Conservation (phyloP, 1,284 basidiomycete genomes). For the Ustilago crameri region DNA sequence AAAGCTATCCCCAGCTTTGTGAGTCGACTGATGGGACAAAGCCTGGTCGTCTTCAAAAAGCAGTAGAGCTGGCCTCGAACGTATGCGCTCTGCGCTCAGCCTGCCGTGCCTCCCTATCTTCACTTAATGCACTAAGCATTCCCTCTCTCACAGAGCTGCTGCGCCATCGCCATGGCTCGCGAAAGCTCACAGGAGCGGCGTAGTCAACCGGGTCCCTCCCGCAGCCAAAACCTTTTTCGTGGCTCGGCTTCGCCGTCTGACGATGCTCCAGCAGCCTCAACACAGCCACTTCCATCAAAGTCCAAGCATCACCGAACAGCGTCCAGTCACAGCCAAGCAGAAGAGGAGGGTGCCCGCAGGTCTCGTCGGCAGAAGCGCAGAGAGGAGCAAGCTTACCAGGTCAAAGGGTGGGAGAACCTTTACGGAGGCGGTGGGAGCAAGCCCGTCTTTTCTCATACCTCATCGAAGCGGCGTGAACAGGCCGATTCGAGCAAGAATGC, state of each 20-base stretch:
- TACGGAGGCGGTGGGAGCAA: conserved; percentile 26
- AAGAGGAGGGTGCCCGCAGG: conserved; percentile 15
- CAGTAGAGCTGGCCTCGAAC: no score
- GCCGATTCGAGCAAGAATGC: background rate
- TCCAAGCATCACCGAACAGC: background rate
- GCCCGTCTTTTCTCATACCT: conserved; percentile 15
- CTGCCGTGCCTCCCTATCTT: no score
- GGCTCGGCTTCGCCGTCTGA: conserved; percentile 6
- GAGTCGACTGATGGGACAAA: background rate
- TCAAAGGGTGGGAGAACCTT: conserved; percentile 33
- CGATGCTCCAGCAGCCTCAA: background rate
- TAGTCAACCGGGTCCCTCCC: conserved; percentile 5
- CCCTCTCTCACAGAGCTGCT: no score
- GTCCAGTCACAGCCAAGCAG: background rate
- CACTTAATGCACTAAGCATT: no score
- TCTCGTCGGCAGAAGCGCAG: conserved; percentile 23
- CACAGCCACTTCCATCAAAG: conserved; percentile 1
- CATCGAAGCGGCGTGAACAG: background rate
- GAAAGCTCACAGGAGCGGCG: conserved; percentile 6
- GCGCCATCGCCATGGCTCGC: background rate
- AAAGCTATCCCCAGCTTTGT: no score
- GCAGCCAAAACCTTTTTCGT: conserved; percentile 10
- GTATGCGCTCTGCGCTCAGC: no score
- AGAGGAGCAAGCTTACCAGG: conserved; percentile 26
- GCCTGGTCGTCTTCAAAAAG: no score